Evolutionary conservation across 495 filamentous ascomycete species (phyloP), one percentile per base, ranked within the genome.

Genomic region (Staphylotrichum longicolle): DNA sequence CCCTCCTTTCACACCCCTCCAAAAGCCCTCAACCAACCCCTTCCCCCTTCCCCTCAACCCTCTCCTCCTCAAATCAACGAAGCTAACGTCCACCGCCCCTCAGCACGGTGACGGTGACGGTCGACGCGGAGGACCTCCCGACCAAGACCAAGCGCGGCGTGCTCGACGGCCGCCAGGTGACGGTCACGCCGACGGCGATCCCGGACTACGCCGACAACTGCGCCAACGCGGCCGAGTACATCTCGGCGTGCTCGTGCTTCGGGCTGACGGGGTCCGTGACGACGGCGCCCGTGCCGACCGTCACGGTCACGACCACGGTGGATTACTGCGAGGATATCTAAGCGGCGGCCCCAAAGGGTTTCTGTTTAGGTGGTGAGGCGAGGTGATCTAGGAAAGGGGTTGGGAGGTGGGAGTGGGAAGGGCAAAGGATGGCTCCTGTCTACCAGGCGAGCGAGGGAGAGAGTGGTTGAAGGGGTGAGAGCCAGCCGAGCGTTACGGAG

Each of bases 201-300:
- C 72, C 72, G 27, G 54, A 62, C 10, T 75, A 69, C 57, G 72
- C 68, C 39, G 47, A 52, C 41, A 57, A 57, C 50, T 70, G 67
- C 61, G 62, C 50, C 48, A 39, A 63, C 30, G 62, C 44, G 27
- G 59, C 54, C 34, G 66, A 63, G 44, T 73, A 69, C 64, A 45
- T 65, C 42, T 64, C 67, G 30, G 72, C 66, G 40, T 75, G 72
- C 69, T 58, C 59, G n/a, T 75, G 72, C 70, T 73, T 66, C 52
- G 72, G 70, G 33, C 47, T 73, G 35, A 72, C 70, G 32, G 70
- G 60, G 35, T 35, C 66, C n/a, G 66, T 68, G 8, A 65, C 65
- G 57, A 75, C 72, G 4, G 69, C 64, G 8, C 57, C 67, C 2
- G 54, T 59, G 32, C 64, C 70, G 9, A 75, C 70, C 11, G 70